These are phyloP conservation scores for Byssothecium circinans DNA, from an alignment of 2,329 filamentous ascomycete genomes.

Conservation along the genomic window DNA sequence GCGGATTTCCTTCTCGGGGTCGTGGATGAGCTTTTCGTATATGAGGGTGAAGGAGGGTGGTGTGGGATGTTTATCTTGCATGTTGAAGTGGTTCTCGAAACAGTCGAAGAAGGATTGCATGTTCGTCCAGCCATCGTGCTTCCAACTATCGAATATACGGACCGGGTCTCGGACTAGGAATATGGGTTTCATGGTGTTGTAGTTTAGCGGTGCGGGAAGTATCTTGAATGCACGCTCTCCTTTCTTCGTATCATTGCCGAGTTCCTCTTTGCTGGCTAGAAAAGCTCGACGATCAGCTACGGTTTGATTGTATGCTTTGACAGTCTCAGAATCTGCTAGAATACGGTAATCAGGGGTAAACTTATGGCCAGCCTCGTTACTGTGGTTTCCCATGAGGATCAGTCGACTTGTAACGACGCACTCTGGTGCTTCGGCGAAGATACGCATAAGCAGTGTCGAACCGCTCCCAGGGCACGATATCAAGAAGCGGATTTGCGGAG, in stretches of 20 bases:
- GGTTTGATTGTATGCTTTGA: no score
- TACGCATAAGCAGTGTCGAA: neutral
- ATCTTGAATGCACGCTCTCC: neutral
- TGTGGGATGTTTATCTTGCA: neutral
- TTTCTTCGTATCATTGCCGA: neutral
- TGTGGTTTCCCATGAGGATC: neutral
- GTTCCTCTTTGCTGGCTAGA: neutral
- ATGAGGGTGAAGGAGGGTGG: neutral
- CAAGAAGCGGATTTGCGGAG: neutral
- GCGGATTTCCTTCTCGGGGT: neutral
- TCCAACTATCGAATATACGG: conserved; percentile 1
- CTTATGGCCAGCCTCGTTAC: no score
- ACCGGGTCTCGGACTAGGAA: conserved; percentile 1
- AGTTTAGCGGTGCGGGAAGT: neutral
- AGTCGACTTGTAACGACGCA: neutral
- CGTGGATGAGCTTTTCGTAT: neutral
- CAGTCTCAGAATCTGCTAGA: neutral
- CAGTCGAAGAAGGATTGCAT: neutral
- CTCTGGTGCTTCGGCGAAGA: neutral
- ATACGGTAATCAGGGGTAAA: neutral
- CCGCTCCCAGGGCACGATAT: neutral
- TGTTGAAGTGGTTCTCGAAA: neutral
- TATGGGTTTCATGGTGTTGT: neutral
- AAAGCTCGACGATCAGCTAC: no score
- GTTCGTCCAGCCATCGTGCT: neutral